A percentile compares a stretch with the other conserved stretches of the same genome.
Evolutionary conservation across 805 yeast genomes (phyloP).

Genomic region (Barnettozyma vustinii): DNA sequence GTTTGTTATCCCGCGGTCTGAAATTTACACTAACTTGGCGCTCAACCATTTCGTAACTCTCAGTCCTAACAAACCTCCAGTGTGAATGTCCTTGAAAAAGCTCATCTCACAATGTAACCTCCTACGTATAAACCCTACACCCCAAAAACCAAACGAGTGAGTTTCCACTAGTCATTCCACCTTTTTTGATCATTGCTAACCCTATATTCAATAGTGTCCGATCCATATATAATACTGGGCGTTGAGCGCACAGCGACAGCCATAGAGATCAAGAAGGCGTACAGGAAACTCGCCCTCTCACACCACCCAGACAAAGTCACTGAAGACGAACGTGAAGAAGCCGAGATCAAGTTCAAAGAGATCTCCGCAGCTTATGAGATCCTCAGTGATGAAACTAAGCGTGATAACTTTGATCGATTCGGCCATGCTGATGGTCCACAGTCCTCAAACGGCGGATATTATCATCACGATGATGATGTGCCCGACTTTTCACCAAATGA

Average conservation of each 20-base stretch:
- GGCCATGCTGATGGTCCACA: constrained; percentile 38
- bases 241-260: constrained; percentile 59
- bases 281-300: constrained; percentile 72
- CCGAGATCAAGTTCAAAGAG: constrained; percentile 79
- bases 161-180: not conserved
- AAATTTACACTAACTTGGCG: not conserved
- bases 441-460: constrained; percentile 32
- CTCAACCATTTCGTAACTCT: not conserved
- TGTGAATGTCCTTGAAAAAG: not conserved
- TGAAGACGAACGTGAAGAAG: constrained; percentile 58
- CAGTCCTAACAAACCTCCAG: not conserved
- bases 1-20: not conserved
- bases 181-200: not conserved
- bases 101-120: not conserved
- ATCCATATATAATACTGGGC: constrained; percentile 61
- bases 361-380: constrained; percentile 83
- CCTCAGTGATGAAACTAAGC: constrained; percentile 60
- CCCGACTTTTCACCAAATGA: constrained; percentile 62
- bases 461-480: constrained; percentile 34
- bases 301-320: constrained; percentile 88
- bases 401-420: constrained; percentile 54
- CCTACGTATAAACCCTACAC: not conserved
- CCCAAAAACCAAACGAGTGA: not conserved
- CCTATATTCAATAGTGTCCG: constrained; percentile 8
- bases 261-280: constrained; percentile 76